Evolutionary conservation across 257 asterid genomes (phyloP).

Genomic region (Solanum clarkiae): DNA sequence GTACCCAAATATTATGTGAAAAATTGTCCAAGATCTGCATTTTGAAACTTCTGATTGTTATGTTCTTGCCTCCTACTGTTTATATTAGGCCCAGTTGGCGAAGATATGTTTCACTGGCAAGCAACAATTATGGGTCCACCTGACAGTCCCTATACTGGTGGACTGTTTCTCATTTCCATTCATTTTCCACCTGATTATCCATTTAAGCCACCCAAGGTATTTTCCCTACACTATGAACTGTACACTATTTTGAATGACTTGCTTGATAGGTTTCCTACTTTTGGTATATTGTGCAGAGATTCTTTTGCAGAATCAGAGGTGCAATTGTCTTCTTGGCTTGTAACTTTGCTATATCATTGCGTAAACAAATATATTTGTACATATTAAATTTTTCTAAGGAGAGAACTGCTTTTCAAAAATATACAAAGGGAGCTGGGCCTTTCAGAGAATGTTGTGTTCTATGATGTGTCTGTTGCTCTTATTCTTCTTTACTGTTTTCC

Average conservation of each 20-base stretch:
- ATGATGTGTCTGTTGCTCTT: background rate
- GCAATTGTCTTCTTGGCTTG: background rate
- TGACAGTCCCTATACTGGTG: constrained; percentile 6
- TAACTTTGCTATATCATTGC: background rate
- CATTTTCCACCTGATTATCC: constrained; percentile 7
- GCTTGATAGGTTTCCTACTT: background rate
- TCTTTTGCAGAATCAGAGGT: background rate
- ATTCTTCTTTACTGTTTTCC: background rate
- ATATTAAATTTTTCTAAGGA: background rate
- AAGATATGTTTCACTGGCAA: constrained; percentile 5
- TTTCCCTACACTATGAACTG: background rate
- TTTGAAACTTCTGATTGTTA: background rate
- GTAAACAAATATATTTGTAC: background rate
- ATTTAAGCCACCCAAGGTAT: constrained; percentile 9
- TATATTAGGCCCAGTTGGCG: background rate
- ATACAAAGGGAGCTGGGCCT: background rate
- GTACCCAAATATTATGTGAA: background rate
- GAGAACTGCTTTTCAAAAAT: background rate
- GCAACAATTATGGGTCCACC: constrained; percentile 8
- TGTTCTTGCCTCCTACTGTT: background rate
- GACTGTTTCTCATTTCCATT: constrained; percentile 3
- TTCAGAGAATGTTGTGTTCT: background rate
- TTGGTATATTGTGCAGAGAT: background rate
- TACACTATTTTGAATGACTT: background rate
- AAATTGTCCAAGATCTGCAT: background rate